phyloP scores from a whole-genome alignment of 2,329 filamentous ascomycete genomes.

The Fusarium foetens region DNA sequence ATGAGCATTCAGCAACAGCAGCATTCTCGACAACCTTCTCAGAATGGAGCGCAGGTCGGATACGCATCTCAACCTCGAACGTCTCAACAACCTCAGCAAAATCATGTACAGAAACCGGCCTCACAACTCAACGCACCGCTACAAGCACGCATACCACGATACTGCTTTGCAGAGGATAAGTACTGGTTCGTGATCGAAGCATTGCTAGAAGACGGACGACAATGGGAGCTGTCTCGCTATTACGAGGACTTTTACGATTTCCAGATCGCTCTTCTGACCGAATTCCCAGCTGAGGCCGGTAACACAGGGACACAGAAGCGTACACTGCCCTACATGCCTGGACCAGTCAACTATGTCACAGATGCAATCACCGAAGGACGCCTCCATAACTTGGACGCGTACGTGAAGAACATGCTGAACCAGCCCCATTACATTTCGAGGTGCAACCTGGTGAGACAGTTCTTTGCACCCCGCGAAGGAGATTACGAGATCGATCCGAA shows the following conservation, averaged over 20 bases:
- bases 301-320: constrained; percentile 82
- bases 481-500: constrained; percentile 92
- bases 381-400: constrained; percentile 91
- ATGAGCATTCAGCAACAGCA: constrained; percentile 73
- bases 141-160: constrained; percentile 86
- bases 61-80: constrained; percentile 39
- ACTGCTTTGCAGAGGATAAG: constrained; percentile 96
- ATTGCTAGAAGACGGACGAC: constrained; percentile 85
- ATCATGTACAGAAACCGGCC: constrained; percentile 52
- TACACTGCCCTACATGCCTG: constrained; percentile 95
- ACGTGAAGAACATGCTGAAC: constrained; percentile 89
- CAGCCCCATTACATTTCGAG: constrained; percentile 87
- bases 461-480: constrained; percentile 89
- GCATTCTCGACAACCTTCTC: constrained; percentile 42
- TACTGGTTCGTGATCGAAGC: constrained; percentile 99
- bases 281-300: constrained; percentile 91
- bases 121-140: constrained; percentile 78
- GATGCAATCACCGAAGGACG: constrained; percentile 95
- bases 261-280: constrained; percentile 92
- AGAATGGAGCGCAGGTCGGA: constrained; percentile 47
- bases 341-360: constrained; percentile 97
- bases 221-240: constrained; percentile 93
- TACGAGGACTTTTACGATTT: constrained; percentile 99
- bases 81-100: constrained; percentile 51
- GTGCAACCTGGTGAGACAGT: constrained; percentile 85